Evolutionary conservation across 2,329 filamentous ascomycete genomes (phyloP), one percentile per base, ranked within the genome.

Genomic region (Niveomyces coronatus): DNA sequence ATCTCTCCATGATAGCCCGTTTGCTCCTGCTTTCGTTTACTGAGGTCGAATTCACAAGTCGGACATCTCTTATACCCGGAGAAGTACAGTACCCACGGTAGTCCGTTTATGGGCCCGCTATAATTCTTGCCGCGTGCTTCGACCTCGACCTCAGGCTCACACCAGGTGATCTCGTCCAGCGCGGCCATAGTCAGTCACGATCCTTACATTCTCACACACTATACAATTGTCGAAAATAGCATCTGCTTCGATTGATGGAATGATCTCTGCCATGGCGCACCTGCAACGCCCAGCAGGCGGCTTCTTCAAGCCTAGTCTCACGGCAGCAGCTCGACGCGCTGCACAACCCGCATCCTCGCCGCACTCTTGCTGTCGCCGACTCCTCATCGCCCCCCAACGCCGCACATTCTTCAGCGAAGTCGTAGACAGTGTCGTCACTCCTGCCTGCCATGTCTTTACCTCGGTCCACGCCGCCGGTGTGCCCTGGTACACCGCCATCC

Each of bases 401-500:
- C 27, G 42, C 51, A 32, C 27, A 2, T n/a, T 35, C 13, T 8
- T 31, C 32, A 31, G 16, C 20, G 38, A 40, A 27, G 11, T 19
- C 13, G 27, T 40, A 27, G 26, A 29, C 3, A 23, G 19, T 8
- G 19, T 36, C 29, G 51, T 70, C 37, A 49, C 62, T 18, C 46
- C 53, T 34, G 58, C 67, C 4, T 63, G 69, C 22, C 53, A 64
- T 36, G 48, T 61, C 42, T 60, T 76, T 35, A 50, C 61, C 24
- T 55, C 54, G 31, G 37, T 68, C 9, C 71, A 77, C 48, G 40
- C 49, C 33, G 58, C 60, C 17, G 62, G 64, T 26, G 50, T 68
- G 2, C 70, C 71, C 2, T 77, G 73, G 73, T 74, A 61, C 46
- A 45, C 74, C 22, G 61, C 64, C 19, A 70, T 77, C 32, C 71